Conservation (phyloP, 2,329 filamentous ascomycete genomes). For the Fusarium protoensiforme region DNA sequence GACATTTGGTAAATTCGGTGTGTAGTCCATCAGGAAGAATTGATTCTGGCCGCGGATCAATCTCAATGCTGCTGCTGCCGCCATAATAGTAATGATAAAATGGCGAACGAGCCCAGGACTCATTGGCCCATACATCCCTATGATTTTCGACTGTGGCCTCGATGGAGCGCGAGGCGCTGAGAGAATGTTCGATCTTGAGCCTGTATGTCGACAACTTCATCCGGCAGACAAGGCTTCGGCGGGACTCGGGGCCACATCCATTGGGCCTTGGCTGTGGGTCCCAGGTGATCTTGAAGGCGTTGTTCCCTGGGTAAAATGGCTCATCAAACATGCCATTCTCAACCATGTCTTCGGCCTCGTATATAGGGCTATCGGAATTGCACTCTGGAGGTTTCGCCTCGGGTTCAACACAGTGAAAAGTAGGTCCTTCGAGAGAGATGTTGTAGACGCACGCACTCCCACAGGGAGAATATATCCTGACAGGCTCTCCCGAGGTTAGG, state of each 20-base stretch:
- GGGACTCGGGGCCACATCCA: background rate
- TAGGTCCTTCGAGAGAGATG: background rate
- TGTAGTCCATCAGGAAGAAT: background rate
- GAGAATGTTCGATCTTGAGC: background rate
- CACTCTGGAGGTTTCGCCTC: background rate
- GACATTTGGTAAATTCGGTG: background rate
- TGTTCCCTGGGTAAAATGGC: background rate
- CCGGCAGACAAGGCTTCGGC: background rate
- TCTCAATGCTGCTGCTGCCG: background rate
- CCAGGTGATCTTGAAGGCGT: background rate
- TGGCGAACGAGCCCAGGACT: background rate
- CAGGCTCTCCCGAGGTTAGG: background rate
- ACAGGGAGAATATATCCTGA: background rate
- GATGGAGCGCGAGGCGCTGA: background rate
- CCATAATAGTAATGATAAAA: background rate
- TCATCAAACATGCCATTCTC: background rate
- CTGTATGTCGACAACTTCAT: background rate
- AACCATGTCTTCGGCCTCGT: background rate
- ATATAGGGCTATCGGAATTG: background rate
- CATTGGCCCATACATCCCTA: background rate
- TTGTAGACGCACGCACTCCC: background rate
- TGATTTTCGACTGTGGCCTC: background rate
- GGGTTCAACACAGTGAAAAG: background rate
- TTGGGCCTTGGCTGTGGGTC: background rate
- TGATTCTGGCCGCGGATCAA: background rate